Evolutionary conservation across 73 alveolate genomes (phyloP).

Genomic region (Paramecium tetraurelia): DNA sequence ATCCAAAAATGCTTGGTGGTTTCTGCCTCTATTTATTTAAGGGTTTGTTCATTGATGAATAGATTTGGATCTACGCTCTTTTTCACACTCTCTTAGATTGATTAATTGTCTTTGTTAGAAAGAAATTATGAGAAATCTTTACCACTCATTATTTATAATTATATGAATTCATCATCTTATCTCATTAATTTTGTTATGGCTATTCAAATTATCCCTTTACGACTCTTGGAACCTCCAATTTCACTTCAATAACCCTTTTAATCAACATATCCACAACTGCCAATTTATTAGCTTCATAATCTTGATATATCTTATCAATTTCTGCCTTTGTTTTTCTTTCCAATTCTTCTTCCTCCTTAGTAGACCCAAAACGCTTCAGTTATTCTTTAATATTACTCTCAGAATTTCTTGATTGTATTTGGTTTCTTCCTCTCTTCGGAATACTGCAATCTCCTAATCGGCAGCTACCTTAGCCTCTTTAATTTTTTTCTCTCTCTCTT

Average conservation of each 20-base stretch:
- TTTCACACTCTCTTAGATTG: neutral
- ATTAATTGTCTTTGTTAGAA: neutral
- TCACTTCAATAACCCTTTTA: constrained; percentile 48
- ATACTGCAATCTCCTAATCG: constrained; percentile 58
- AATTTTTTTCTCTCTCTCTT: constrained; percentile 60
- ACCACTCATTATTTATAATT: constrained; percentile 9
- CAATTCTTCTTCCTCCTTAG: constrained; percentile 54
- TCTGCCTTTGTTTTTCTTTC: constrained; percentile 55
- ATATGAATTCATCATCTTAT: constrained; percentile 3
- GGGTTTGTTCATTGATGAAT: neutral
- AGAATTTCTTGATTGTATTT: constrained; percentile 44
- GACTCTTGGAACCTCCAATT: constrained; percentile 62
- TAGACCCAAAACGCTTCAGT: constrained; percentile 45
- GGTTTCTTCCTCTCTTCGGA: constrained; percentile 55
- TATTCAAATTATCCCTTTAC: constrained; percentile 55
- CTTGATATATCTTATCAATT: constrained; percentile 45
- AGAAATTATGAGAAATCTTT: constrained; percentile 20
- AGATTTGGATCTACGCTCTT: constrained; percentile 14
- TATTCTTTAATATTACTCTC: neutral
- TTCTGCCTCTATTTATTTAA: neutral
- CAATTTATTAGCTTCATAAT: constrained; percentile 52
- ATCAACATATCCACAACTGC: constrained; percentile 59
- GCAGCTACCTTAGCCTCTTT: constrained; percentile 65
- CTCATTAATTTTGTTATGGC: neutral
- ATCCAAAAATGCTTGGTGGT: constrained; percentile 16